Base-by-base conservation (phyloP, 495 filamentous ascomycete genomes). In the Aspergillus homomorphus region DNA sequence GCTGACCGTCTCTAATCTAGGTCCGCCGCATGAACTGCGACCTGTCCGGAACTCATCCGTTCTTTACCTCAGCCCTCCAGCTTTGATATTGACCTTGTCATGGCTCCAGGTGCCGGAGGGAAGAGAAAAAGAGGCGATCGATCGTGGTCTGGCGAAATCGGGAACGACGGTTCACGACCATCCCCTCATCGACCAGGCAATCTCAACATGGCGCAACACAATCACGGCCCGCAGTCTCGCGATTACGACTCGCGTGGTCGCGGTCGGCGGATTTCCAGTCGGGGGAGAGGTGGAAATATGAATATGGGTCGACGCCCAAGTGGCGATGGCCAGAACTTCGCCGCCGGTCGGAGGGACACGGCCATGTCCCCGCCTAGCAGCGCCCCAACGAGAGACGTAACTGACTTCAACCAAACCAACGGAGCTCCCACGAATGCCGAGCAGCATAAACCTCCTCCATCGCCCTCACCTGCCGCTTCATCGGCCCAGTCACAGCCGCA, bases 161-260 rank as follows among this genome's bases (percentile, higher is more conserved):
- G 66, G 43, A 75, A 83, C 64, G 81, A 85, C 62, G 69, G 71
- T 45, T 66, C 69, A 55, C 77, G 85, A 60, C 84, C 85, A 51
- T 87, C 86, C 55, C 85, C 86, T 53, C 83, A 89, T 74, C 80
- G 84, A 41, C 85, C 86, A 42, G 78, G 82, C 51, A 81, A 81
- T 53, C 65, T 86, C 59, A 73, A 75, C 62, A 77, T 86, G 66
- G 85, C 82, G 53, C 82, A 86, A 64, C 78, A 85, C 46, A 73
- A 78, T 53, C 80, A 77, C 49, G 59, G 62, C 23, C 67, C 63
- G 51, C 67, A 70, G 22, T 58, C 68, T 42, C 73, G 72, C 53
- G 79, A 81, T 16, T 68, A 71, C 61, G 75, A 82, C 42, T 55
- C 73, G 55, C 77, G 80, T 20, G 73, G 78, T 26, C 68, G 77